Conservation (phyloP, 805 yeast species). For the Ogataea philodendri region DNA sequence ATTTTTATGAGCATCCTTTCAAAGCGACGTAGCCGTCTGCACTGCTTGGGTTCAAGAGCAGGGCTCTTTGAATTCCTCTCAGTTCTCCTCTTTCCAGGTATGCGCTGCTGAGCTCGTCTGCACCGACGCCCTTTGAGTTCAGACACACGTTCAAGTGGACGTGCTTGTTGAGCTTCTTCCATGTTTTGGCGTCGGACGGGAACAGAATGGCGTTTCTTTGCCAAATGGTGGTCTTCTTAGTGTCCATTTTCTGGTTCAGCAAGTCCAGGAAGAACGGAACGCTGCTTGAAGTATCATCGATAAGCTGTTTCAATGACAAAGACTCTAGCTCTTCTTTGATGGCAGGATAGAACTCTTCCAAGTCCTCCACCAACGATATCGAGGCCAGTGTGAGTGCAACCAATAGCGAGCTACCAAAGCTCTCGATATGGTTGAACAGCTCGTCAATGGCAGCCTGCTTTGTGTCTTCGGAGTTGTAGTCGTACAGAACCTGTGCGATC, state of each 20-base stretch:
- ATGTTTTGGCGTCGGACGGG: slow-evolving; percentile 66
- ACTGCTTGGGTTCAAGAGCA: slow-evolving; percentile 60
- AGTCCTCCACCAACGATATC: slow-evolving; percentile 62
- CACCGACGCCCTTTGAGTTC: slow-evolving; percentile 47
- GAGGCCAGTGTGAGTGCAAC: slow-evolving; percentile 79
- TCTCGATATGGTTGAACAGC: slow-evolving; percentile 61
- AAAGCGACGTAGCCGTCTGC: slow-evolving; percentile 27
- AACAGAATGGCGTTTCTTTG: slow-evolving; percentile 70
- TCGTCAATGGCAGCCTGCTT: slow-evolving; percentile 84
- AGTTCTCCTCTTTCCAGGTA: slow-evolving; percentile 47
- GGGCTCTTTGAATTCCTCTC: slow-evolving; percentile 62
- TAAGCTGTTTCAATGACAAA: slow-evolving; percentile 43
- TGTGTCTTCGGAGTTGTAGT: slow-evolving; percentile 71
- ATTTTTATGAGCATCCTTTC: slow-evolving; percentile 7
- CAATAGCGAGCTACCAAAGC: slow-evolving; percentile 61
- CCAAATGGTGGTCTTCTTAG: slow-evolving; percentile 42
- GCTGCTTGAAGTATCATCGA: slow-evolving; percentile 49
- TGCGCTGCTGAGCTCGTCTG: slow-evolving; percentile 51
- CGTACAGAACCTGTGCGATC: slow-evolving; percentile 76
- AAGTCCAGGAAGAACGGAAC: slow-evolving; percentile 60
- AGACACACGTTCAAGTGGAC: slow-evolving; percentile 61
- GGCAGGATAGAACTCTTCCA: slow-evolving; percentile 53
- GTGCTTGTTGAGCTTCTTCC: slow-evolving; percentile 61
- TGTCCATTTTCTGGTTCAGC: slow-evolving; percentile 43
- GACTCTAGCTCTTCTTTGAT: slow-evolving; percentile 65